Evolutionary conservation across 164 flowering plant genomes (phyloP).

Genomic region (Houttuynia cordata): DNA sequence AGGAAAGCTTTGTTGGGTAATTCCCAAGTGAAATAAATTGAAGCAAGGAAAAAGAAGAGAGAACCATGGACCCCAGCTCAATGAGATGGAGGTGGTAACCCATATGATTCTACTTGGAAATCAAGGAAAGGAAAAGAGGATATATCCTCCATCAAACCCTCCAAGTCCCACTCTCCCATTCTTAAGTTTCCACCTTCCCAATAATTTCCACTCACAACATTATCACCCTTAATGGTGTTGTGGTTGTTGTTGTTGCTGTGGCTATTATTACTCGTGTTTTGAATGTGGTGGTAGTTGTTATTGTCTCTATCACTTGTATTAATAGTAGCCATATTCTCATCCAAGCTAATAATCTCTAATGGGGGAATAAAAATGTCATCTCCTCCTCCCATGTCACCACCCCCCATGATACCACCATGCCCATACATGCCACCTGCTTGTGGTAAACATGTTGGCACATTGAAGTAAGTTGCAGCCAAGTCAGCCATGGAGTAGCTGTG

Average conservation of each 20-base stretch:
- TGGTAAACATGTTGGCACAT: slow-evolving; percentile 20
- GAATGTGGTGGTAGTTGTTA: slow-evolving; percentile 2
- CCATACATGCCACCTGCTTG: slow-evolving; percentile 13
- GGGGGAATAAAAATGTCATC: slow-evolving; percentile 35
- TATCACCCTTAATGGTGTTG: slow-evolving; percentile 15
- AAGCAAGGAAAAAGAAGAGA: neutral
- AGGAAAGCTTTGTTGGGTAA: neutral
- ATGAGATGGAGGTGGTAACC: neutral
- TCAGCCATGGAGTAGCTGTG: neutral
- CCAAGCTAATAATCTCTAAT: slow-evolving; percentile 32
- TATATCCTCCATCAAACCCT: slow-evolving; percentile 68
- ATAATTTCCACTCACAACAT: slow-evolving; percentile 21
- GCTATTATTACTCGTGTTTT: slow-evolving; percentile 5
- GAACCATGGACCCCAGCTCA: neutral
- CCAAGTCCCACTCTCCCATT: slow-evolving; percentile 75
- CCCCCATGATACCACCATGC: slow-evolving; percentile 18
- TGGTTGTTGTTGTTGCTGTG: slow-evolving; percentile 14
- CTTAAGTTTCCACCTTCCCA: slow-evolving; percentile 54
- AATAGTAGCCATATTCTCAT: slow-evolving; percentile 16
- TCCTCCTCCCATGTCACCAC: slow-evolving; percentile 18
- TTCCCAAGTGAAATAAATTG: neutral
- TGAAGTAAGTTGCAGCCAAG: slow-evolving; percentile 14
- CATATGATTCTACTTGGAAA: slow-evolving; percentile 33
- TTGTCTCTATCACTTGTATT: slow-evolving; percentile 2
- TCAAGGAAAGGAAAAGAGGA: slow-evolving; percentile 58